A percentile compares a stretch with the other conserved stretches of the same genome.
Evolutionary conservation across 2,329 filamentous ascomycete species (phyloP).

Genomic region (Fusarium mundagurra): DNA sequence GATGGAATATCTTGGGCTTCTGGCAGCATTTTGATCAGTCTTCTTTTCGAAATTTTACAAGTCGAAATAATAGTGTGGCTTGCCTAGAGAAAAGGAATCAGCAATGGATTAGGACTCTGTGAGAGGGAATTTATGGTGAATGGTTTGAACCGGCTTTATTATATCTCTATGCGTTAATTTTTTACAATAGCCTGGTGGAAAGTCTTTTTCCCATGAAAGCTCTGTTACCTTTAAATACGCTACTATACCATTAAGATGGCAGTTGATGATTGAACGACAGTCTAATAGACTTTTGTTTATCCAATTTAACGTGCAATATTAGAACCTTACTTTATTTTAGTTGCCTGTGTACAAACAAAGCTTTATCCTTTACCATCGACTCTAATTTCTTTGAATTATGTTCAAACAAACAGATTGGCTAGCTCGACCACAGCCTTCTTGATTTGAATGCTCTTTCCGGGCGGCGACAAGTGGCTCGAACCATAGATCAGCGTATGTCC

Average conservation of each 20-base stretch:
- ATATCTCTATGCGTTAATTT: too few species aligned
- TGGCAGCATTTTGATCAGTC: fast-evolving
- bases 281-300: fast-evolving
- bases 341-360: not conserved
- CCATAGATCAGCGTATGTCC: not conserved
- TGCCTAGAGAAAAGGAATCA: too few species aligned
- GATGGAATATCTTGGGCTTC: fast-evolving
- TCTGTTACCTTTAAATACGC: fast-evolving
- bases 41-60: too few species aligned
- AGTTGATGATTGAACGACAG: not conserved
- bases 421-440: not conserved
- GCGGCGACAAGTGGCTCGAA: not conserved
- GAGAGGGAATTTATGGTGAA: fast-evolving
- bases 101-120: not conserved
- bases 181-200: fast-evolving
- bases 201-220: fast-evolving
- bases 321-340: not conserved
- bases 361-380: not conserved
- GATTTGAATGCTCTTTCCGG: not conserved
- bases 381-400: not conserved
- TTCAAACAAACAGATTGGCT: not conserved
- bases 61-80: not conserved
- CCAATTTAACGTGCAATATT: not conserved
- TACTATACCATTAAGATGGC: not conserved
- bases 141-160: fast-evolving